Conservation (phyloP, 2,329 filamentous ascomycete species). For the Penicillium sp. region DNA sequence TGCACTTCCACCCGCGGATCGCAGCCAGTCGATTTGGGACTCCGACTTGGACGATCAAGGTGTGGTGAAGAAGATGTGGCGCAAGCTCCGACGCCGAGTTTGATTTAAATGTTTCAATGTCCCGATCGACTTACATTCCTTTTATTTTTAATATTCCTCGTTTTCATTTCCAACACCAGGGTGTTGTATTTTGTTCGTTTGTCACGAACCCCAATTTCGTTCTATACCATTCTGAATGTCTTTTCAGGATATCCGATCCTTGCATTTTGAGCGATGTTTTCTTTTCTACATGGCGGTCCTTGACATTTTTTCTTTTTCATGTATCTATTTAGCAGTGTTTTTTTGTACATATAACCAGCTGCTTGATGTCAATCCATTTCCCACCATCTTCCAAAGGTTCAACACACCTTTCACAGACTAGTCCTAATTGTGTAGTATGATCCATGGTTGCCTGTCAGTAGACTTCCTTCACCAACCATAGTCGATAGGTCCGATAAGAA, state of each 20-base stretch:
- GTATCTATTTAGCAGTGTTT: conserved; percentile 15
- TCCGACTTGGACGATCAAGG: conserved; percentile 42
- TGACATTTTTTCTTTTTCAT: background rate
- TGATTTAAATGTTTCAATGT: background rate
- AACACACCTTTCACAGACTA: background rate
- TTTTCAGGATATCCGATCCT: conserved; percentile 2
- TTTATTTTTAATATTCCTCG: background rate
- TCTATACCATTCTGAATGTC: conserved; percentile 1
- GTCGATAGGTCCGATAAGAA: conserved; percentile 20
- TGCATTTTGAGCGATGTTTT: conserved; percentile 1
- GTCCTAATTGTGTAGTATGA: background rate
- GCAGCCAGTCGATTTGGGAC: conserved; percentile 45
- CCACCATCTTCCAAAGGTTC: too few relatives aligned
- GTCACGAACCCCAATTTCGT: conserved; percentile 1
- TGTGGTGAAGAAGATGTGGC: conserved; percentile 47
- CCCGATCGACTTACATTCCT: background rate
- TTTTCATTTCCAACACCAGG: background rate
- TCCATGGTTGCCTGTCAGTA: background rate
- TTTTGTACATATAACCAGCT: conserved; percentile 17
- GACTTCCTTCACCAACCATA: background rate
- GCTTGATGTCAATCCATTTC: background rate
- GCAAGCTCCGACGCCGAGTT: conserved; percentile 38
- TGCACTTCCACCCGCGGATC: conserved; percentile 49
- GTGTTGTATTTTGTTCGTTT: conserved; percentile 3
- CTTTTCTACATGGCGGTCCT: background rate